Percentiles rank a stretch among this genome's conserved stretches.
Evolutionary conservation across 2,329 filamentous ascomycete species (phyloP).

Genomic region (Dactylellina parvicollis): DNA sequence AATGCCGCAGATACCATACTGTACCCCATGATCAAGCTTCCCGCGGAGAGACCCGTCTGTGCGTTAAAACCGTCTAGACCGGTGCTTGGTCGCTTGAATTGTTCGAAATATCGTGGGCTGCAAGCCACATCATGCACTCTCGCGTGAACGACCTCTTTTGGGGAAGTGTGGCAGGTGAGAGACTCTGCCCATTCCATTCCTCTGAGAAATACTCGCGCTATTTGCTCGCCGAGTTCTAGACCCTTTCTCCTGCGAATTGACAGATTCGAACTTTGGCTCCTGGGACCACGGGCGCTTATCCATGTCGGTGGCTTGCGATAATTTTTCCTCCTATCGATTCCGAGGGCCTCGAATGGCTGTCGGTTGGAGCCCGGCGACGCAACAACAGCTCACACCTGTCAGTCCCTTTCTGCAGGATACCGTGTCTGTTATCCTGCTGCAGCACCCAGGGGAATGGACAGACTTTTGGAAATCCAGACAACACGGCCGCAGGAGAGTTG

Average conservation of each 20-base stretch:
- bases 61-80: background rate
- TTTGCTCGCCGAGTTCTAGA: slow-evolving; percentile 52
- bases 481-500: background rate
- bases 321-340: background rate
- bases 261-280: slow-evolving; percentile 14
- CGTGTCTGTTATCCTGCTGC: slow-evolving; percentile 35
- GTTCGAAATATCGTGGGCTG: slow-evolving; percentile 17
- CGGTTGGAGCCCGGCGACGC: slow-evolving; percentile 22
- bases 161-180: slow-evolving; percentile 47
- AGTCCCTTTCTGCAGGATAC: slow-evolving; percentile 28
- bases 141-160: slow-evolving; percentile 30
- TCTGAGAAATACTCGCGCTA: background rate
- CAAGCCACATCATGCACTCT: slow-evolving; percentile 48
- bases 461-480: background rate
- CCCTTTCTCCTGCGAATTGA: slow-evolving; percentile 15
- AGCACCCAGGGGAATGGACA: slow-evolving; percentile 8
- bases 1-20: background rate
- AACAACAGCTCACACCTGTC: background rate
- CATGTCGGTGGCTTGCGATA: background rate
- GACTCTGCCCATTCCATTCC: background rate
- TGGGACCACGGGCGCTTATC: background rate
- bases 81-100: background rate
- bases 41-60: slow-evolving; percentile 16
- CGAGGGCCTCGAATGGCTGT: slow-evolving; percentile 6
- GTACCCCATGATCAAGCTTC: slow-evolving; percentile 1